These are phyloP conservation scores for Alliaria petiolata DNA, from an alignment of 345 rosid genomes.

Conservation along the genomic window DNA sequence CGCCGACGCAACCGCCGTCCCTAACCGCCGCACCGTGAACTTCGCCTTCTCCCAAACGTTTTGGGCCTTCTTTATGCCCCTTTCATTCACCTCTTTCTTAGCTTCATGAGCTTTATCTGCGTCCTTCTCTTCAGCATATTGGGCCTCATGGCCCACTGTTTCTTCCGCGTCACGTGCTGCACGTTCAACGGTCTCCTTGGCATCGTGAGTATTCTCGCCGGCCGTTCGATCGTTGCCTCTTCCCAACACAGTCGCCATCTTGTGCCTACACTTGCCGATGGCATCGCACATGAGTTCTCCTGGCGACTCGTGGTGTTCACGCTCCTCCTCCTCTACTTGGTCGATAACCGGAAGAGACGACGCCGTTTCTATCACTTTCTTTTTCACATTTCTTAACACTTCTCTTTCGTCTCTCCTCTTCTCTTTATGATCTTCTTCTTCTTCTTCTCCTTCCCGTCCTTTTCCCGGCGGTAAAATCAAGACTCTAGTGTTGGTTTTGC, in stretches of 20 bases:
- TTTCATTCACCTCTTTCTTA: neutral
- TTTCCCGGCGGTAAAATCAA: constrained; percentile 43
- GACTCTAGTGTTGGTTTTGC: constrained; percentile 53
- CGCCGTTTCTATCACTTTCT: constrained; percentile 27
- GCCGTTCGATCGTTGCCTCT: constrained; percentile 32
- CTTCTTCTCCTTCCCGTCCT: neutral
- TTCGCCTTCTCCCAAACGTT: constrained; percentile 16
- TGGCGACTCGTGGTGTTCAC: constrained; percentile 4
- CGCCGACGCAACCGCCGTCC: neutral
- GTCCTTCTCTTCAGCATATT: neutral
- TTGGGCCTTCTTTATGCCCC: constrained; percentile 10
- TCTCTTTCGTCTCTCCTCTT: neutral
- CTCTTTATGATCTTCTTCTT: neutral
- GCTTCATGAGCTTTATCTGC: constrained; percentile 6
- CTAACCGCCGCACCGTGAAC: neutral
- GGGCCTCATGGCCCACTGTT: neutral
- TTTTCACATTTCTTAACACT: constrained; percentile 6
- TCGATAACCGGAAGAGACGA: constrained; percentile 1
- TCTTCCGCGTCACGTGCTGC: constrained; percentile 4
- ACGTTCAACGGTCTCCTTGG: neutral
- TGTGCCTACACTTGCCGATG: constrained; percentile 42
- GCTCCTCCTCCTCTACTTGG: neutral
- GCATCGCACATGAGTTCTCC: constrained; percentile 50
- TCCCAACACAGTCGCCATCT: constrained; percentile 35
- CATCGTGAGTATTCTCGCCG: neutral